Evolutionary conservation across 352 stramenopile species (phyloP), one percentile per base, ranked within the genome.

Genomic region (Pythium insidiosum): DNA sequence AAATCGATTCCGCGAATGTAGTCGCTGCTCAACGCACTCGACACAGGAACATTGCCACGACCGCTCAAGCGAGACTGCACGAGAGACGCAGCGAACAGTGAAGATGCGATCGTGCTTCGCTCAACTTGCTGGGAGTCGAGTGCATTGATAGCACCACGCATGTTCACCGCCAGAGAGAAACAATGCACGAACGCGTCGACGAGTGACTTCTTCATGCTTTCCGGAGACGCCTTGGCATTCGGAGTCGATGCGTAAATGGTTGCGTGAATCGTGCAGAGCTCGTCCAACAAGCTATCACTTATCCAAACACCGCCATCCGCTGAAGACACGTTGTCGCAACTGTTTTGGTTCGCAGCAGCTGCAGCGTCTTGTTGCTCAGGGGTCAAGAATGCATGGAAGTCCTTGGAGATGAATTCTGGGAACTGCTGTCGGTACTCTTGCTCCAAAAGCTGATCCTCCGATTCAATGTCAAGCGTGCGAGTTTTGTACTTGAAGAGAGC

Each of bases 391-490:
- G 61, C 66, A 39, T 82, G 56, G 37, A 92, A 88, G 43, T 92
- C 77, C 36, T 59, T 61, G 4, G 39, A 52, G 24, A 59, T 76
- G 56, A 96, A 97, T 63, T 98, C 83, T 12, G 94, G 94, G 58
- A 98, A 98, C 51, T 97, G 85, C 16, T 96, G 64, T 5, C 77
- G 65, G 47, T 90, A 97, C 31, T 95, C 80, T 25, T 86, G 58
- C 49, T 98, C 88, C 10, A 89, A 46, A 2, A 94, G 44, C 21
- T 91, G 63, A 36, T 94, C 82, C 29, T 94, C 79, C 0, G 79
- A 85, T 49, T 88, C 70, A 24, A 94, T 69, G 16, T 94, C 79
- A 3, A 90, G 38, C 7, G 76, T 68, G 22, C 83, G 82, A 22
- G 83, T 74, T 33, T 94, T 91, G 62, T 91, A 94, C 53, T 89